A percentile compares a stretch with the other conserved stretches of the same genome.
These are phyloP conservation scores for Eutrema yunnanense DNA, from an alignment of 345 rosid genomes.

Conservation along the genomic window DNA sequence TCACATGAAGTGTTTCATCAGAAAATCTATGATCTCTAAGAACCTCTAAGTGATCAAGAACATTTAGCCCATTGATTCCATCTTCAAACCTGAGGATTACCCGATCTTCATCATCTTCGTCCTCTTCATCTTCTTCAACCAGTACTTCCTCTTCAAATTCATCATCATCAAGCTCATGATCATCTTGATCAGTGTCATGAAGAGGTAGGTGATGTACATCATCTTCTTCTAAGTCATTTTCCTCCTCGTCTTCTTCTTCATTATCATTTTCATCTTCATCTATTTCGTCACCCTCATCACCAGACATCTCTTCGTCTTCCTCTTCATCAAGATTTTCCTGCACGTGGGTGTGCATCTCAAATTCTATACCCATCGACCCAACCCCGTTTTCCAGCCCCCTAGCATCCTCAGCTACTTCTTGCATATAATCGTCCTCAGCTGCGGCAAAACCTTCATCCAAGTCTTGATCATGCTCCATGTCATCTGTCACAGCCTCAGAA, in stretches of 20 bases:
- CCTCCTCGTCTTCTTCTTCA: conserved; percentile 82
- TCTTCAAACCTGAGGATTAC: conserved; percentile 85
- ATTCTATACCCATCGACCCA: conserved; percentile 60
- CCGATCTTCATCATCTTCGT: conserved; percentile 62
- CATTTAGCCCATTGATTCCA: conserved; percentile 85
- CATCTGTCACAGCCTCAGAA: conserved; percentile 81
- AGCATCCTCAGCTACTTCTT: conserved; percentile 69
- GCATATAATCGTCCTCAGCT: conserved; percentile 86
- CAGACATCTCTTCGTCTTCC: conserved; percentile 84
- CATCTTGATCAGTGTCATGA: conserved; percentile 92
- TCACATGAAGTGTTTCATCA: conserved; percentile 80
- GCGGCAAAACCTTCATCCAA: conserved; percentile 69
- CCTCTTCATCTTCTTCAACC: conserved; percentile 90
- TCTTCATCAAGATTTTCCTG: conserved; percentile 83
- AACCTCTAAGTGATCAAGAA: conserved; percentile 91
- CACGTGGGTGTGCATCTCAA: conserved; percentile 72
- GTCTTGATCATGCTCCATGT: conserved; percentile 96
- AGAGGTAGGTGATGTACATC: conserved; percentile 86
- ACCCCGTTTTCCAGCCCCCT: conserved; percentile 70
- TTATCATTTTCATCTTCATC: conserved; percentile 77
- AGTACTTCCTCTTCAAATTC: conserved; percentile 89
- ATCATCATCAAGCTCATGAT: conserved; percentile 96
- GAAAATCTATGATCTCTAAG: conserved; percentile 82
- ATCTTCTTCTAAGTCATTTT: conserved; percentile 80
- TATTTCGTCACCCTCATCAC: conserved; percentile 69